phyloP scores from a whole-genome alignment of 345 rosid species.

The Abelmoschus esculentus region DNA sequence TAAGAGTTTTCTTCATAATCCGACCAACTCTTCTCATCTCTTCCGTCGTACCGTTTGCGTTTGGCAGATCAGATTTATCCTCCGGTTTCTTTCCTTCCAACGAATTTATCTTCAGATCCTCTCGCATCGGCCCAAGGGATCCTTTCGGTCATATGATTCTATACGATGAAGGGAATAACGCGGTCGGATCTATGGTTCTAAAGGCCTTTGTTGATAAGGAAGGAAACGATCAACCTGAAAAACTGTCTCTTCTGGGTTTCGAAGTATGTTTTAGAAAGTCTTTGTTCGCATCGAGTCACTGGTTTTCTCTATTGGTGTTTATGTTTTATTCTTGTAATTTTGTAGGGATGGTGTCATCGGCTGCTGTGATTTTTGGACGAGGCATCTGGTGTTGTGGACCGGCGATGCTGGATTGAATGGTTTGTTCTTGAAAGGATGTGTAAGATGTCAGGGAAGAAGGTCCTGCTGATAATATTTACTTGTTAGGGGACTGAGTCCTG shows the following conservation, averaged over 20 bases:
- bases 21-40: neutral
- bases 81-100: neutral
- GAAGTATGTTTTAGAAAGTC: neutral
- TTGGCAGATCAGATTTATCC: slow-evolving; percentile 19
- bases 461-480: neutral
- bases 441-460: slow-evolving; percentile 37
- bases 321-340: neutral
- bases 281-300: neutral
- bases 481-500: slow-evolving; percentile 27
- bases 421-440: slow-evolving; percentile 33
- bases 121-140: neutral
- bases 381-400: neutral
- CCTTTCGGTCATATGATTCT: no score
- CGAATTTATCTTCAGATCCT: neutral
- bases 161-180: no score
- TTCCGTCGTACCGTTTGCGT: neutral
- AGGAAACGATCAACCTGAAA: no score
- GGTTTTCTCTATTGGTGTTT: neutral
- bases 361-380: neutral
- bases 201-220: no score
- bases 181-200: slow-evolving; percentile 8
- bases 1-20: fast-evolving
- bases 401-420: neutral
- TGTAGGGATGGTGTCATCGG: neutral
- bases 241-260: neutral